These are phyloP conservation scores for Diaporthe vexans DNA, from an alignment of 2,329 filamentous ascomycete species.

Conservation along the genomic window DNA sequence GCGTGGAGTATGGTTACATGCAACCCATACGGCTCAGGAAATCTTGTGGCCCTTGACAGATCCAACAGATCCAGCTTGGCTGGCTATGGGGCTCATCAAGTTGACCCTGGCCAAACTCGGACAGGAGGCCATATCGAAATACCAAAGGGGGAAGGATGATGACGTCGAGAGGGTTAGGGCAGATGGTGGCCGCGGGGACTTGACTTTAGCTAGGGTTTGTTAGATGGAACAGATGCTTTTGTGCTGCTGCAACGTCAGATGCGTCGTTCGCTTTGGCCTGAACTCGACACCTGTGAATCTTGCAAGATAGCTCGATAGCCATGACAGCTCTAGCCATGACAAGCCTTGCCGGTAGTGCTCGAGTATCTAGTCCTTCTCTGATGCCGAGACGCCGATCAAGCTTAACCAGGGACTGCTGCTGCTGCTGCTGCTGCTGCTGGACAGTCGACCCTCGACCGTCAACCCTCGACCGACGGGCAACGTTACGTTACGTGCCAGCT, in stretches of 20 bases:
- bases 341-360: not conserved
- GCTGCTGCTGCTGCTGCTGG: not conserved
- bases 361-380: not conserved
- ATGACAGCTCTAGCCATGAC: not conserved
- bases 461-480: constrained; percentile 1
- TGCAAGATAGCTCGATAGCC: not conserved
- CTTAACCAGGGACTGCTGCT: not conserved
- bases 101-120: not conserved
- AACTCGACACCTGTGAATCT: too few relatives aligned
- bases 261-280: too few relatives aligned
- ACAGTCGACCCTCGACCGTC: too few relatives aligned
- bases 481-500: constrained; percentile 24
- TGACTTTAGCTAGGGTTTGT: not conserved
- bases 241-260: constrained; percentile 13
- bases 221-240: not conserved
- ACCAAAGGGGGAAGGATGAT: not conserved
- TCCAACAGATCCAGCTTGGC: not conserved
- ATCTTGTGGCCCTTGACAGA: too few relatives aligned
- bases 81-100: not conserved
- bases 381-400: constrained; percentile 20
- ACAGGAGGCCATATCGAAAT: constrained; percentile 7
- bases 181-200: not conserved
- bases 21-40: too few relatives aligned
- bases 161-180: constrained; percentile 23
- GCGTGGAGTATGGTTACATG: constrained; percentile 12